Evolutionary conservation across 805 yeast genomes (phyloP), one percentile per base, ranked within the genome.

Genomic region (Torulaspora gathmanii): DNA sequence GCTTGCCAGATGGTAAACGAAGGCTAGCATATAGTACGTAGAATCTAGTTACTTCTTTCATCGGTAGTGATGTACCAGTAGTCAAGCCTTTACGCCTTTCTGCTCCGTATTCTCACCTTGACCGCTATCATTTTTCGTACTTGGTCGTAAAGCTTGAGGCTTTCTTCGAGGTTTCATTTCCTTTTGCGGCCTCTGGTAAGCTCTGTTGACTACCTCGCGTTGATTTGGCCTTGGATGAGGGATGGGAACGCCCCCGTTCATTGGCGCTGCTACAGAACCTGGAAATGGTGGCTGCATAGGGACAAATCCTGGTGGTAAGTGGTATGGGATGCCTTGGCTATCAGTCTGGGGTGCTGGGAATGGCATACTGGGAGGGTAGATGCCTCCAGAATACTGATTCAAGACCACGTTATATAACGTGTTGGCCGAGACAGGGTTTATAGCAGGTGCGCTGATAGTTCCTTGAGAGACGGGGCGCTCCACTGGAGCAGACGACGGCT

Each of bases 401-500:
- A 65, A 47, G 19, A 68, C 65, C 2, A 70, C 63, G 44, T 57
- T 58, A 52, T 61, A 59, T 38, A 57, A 60, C 45, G 65, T 60
- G 46, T 57, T 62, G 2, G 68, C 64, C 12, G 63, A 58, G 17
- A 37, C 15, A 19, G 40, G 25, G 25, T 36, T 28, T 7, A 16
- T 27, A 6, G 23, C 35, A 2, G 28, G 33, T 10, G 45, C 33
- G 29, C 17, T 25, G 20, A 7, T 26, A 8, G 27, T 37, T 20
- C 26, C 42, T 16, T 39, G 37, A 11, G 47, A 37, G 26, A 23
- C 44, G 8, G 44, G 13, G 8, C 33, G 37, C 29, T n/a, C 31
- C 5, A 28, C 22, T 3, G n/a, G 25, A 8, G 13, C 12, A 19
- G 34, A 33, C n/a, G 27, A 15, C 10, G 16, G 17, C 5, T 29